phyloP scores from a whole-genome alignment of 2,329 filamentous ascomycete genomes.

The Nigrograna mackinnonii region DNA sequence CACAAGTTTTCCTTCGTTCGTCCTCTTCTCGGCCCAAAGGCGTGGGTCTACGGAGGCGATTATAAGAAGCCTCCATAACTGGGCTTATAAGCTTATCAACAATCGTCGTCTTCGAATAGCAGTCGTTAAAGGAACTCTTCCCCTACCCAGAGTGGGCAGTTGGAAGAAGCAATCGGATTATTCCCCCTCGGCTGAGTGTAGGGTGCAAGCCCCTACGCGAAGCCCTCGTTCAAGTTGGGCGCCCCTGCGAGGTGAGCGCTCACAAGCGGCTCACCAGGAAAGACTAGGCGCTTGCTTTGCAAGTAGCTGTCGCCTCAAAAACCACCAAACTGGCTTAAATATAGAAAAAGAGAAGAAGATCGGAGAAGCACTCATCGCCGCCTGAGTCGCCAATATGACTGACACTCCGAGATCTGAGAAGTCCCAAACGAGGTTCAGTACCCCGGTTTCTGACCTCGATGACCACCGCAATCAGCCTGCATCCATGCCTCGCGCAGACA shows the following conservation, averaged over 20 bases:
- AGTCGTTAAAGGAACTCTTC: conserved; percentile 26
- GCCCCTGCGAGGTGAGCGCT: conserved; percentile 56
- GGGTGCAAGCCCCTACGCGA: conserved; percentile 50
- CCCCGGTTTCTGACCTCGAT: conserved; percentile 79
- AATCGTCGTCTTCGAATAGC: too few relatives aligned
- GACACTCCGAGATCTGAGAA: conserved; percentile 68
- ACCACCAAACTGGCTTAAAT: conserved; percentile 27
- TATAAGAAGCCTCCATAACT: conserved; percentile 96
- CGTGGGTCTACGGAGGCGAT: conserved; percentile 95
- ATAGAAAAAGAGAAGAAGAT: conserved; percentile 9
- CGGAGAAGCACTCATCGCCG: conserved; percentile 25
- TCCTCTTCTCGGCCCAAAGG: conserved; percentile 89
- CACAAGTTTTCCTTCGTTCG: conserved; percentile 74
- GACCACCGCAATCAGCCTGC: conserved; percentile 76
- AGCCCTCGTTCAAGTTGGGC: conserved; percentile 55
- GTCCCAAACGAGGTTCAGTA: conserved; percentile 68
- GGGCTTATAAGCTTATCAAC: conserved; percentile 39
- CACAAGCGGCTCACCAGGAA: conserved; percentile 54
- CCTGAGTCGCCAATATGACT: conserved; percentile 46
- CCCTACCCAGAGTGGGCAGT: conserved; percentile 20
- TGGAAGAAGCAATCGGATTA: conserved; percentile 29
- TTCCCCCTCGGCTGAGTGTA: conserved; percentile 46
- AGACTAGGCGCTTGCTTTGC: conserved; percentile 33
- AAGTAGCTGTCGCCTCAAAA: conserved; percentile 17
- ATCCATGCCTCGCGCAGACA: conserved; percentile 63